phyloP scores from a whole-genome alignment of 2,329 filamentous ascomycete species.

The Xylariaceae sp. region DNA sequence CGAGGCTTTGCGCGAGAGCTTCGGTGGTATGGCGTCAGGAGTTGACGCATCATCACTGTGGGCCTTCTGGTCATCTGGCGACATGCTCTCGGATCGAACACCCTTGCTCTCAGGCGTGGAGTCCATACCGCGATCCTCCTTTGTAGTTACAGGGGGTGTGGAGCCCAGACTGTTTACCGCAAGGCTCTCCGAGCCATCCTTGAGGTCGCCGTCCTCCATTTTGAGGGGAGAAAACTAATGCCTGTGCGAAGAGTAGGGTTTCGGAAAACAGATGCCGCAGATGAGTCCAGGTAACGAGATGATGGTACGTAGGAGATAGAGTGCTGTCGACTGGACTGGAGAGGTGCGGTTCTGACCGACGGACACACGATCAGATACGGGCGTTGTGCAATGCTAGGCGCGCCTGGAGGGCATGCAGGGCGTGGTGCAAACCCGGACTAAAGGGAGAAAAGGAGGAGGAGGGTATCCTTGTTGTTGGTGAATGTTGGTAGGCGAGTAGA shows the following conservation, averaged over 20 bases:
- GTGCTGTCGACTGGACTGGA: conserved; percentile 8
- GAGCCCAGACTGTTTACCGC: conserved; percentile 37
- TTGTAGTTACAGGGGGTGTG: conserved; percentile 29
- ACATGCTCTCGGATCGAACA: conserved; percentile 40
- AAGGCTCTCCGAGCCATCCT: conserved; percentile 38
- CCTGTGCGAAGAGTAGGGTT: conserved; percentile 2
- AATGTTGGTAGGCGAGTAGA: background rate
- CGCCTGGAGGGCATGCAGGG: conserved; percentile 6
- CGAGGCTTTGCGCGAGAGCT: conserved; percentile 66
- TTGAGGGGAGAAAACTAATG: conserved; percentile 10
- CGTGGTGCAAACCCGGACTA: conserved; percentile 4
- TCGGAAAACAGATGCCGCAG: conserved; percentile 7
- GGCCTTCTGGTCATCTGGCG: conserved; percentile 43
- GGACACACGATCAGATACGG: conserved; percentile 8
- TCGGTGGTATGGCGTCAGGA: conserved; percentile 52
- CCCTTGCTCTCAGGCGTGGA: conserved; percentile 39
- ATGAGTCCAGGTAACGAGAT: conserved; percentile 3
- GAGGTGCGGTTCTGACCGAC: conserved; percentile 11
- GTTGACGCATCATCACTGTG: conserved; percentile 45
- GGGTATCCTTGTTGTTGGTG: background rate
- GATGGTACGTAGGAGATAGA: conserved; percentile 4
- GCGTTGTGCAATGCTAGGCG: conserved; percentile 9
- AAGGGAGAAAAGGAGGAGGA: background rate
- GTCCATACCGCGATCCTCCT: conserved; percentile 35
- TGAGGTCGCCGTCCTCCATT: conserved; percentile 33